These are phyloP conservation scores for Akanthomyces muscarius DNA, from an alignment of 2,329 filamentous ascomycete genomes.

Conservation along the genomic window DNA sequence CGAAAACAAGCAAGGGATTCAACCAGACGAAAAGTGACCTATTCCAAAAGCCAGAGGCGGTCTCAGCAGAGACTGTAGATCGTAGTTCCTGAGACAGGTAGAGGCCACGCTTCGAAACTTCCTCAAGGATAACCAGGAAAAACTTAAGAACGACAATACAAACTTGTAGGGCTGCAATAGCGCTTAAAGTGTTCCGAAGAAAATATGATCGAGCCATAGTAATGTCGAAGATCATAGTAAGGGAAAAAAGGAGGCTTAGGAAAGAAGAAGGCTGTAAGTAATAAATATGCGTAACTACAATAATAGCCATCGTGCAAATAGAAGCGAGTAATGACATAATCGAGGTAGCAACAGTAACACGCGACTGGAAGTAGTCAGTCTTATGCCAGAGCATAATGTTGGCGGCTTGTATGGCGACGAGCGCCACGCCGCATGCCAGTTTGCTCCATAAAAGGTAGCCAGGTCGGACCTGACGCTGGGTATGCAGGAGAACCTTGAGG, in stretches of 20 bases:
- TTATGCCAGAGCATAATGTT: background rate
- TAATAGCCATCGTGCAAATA: constrained; percentile 21
- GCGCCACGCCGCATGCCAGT: background rate
- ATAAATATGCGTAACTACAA: constrained; percentile 31
- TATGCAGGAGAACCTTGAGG: background rate
- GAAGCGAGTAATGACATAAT: background rate
- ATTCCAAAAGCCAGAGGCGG: constrained; percentile 4
- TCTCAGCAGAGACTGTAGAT: background rate
- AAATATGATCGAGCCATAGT: constrained; percentile 31
- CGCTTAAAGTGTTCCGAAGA: constrained; percentile 24
- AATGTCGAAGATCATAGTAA: constrained; percentile 31
- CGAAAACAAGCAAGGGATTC: background rate
- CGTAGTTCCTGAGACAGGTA: background rate
- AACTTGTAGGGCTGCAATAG: constrained; percentile 26
- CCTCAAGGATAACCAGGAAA: constrained; percentile 29
- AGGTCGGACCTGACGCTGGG: too few relatives aligned
- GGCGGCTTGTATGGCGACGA: background rate
- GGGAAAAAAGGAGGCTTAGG: constrained; percentile 29
- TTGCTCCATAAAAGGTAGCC: background rate
- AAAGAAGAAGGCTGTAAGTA: constrained; percentile 31
- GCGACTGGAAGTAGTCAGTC: background rate
- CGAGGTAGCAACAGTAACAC: background rate
- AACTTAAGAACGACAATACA: constrained; percentile 26
- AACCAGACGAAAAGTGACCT: constrained; percentile 11
- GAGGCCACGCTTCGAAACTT: constrained; percentile 25